A percentile compares a stretch with the other conserved stretches of the same genome.
Conservation (phyloP, 2,329 filamentous ascomycete species). For the Thielaviopsis musarum region DNA sequence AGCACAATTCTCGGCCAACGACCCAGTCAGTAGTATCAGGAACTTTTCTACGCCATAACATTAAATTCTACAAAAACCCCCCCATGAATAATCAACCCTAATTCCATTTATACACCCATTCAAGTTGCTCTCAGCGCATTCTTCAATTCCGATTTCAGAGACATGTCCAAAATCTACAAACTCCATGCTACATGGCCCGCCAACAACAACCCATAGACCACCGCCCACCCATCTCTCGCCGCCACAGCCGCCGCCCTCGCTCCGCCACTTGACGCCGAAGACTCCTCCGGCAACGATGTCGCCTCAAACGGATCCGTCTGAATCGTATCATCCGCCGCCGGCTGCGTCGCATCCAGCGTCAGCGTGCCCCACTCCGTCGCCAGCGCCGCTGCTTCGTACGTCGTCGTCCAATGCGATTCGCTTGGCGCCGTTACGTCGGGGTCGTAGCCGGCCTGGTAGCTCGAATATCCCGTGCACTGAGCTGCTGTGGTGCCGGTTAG, state of each 20-base stretch:
- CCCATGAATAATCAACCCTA: no score
- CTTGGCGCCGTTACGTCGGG: constrained; percentile 22
- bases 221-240: neutral
- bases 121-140: no score
- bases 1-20: no score
- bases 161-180: neutral
- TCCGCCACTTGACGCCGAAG: neutral
- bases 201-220: neutral
- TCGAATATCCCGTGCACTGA: constrained; percentile 32
- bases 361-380: constrained; percentile 25
- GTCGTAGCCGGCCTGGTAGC: constrained; percentile 23
- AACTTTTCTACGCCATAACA: no score
- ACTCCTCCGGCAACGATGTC: constrained; percentile 15
- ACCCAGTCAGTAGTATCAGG: no score
- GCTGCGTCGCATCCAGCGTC: constrained; percentile 23
- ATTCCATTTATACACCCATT: no score
- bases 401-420: constrained; percentile 28
- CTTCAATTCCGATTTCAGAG: no score
- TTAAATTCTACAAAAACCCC: no score
- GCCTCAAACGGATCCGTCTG: constrained; percentile 12
- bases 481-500: constrained; percentile 26
- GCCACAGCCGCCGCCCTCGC: neutral
- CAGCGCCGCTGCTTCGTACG: constrained; percentile 25
- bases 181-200: neutral
- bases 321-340: constrained; percentile 18